Conservation (phyloP, 2,329 filamentous ascomycete genomes). For the Calonectria crousiana region DNA sequence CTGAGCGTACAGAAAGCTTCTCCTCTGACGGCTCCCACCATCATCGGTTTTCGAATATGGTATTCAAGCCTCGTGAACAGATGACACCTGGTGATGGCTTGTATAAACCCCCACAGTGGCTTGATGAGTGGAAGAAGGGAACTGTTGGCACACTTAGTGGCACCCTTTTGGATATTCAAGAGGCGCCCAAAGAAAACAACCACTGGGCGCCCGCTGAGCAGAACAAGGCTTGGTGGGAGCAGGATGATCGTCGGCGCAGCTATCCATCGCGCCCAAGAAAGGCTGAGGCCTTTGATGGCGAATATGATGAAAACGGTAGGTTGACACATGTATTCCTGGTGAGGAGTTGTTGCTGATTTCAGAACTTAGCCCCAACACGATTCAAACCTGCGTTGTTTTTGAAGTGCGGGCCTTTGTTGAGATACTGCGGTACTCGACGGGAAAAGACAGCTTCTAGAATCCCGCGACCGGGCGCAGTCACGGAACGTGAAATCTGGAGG, state of each 20-base stretch:
- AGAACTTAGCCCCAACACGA: conserved; percentile 66
- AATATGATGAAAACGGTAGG: conserved; percentile 74
- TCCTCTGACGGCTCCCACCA: conserved; percentile 47
- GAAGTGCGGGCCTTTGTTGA: conserved; percentile 89
- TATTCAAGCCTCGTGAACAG: conserved; percentile 56
- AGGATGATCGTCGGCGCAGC: conserved; percentile 60
- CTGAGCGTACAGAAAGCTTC: conserved; percentile 47
- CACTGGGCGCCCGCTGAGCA: conserved; percentile 56
- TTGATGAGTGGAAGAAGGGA: conserved; percentile 81
- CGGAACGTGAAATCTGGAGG: conserved; percentile 86
- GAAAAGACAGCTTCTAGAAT: conserved; percentile 62
- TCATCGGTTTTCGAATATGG: conserved; percentile 56
- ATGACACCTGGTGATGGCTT: conserved; percentile 64
- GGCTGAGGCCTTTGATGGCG: conserved; percentile 74
- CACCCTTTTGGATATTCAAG: conserved; percentile 70
- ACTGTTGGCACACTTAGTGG: conserved; percentile 72
- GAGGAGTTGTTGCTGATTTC: conserved; percentile 25
- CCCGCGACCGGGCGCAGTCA: conserved; percentile 39
- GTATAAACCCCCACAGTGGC: conserved; percentile 70
- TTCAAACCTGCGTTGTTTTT: conserved; percentile 89
- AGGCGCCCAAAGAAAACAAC: conserved; percentile 52
- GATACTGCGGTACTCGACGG: conserved; percentile 86
- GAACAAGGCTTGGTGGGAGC: conserved; percentile 83
- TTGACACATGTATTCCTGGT: conserved; percentile 6
- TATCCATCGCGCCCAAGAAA: conserved; percentile 62